Evolutionary conservation across 495 filamentous ascomycete genomes (phyloP).

Genomic region (Echria macrotheca): DNA sequence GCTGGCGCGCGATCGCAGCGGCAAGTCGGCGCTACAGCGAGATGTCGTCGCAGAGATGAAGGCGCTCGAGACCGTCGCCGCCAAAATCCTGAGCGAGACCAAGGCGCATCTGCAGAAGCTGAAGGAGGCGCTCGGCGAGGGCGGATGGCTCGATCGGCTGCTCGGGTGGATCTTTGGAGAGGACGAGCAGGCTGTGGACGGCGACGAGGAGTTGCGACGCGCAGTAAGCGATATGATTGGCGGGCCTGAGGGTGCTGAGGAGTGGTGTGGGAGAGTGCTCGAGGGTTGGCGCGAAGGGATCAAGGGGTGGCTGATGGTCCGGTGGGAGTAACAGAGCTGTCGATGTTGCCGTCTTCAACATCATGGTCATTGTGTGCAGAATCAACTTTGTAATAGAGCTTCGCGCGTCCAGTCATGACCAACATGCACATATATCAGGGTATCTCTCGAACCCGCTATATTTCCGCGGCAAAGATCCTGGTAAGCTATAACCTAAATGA

Average conservation of each 20-base stretch:
- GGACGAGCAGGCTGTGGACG: constrained; percentile 10
- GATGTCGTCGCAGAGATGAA: constrained; percentile 34
- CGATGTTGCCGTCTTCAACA: too few species aligned
- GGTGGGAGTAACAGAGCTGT: constrained; percentile 21
- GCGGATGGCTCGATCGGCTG: constrained; percentile 38
- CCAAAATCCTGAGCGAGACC: constrained; percentile 25
- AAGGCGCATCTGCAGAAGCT: constrained; percentile 28
- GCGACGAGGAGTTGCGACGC: constrained; percentile 15
- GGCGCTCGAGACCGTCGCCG: constrained; percentile 26
- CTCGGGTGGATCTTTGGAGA: constrained; percentile 19
- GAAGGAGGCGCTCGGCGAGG: constrained; percentile 27
- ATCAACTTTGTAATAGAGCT: too few species aligned
- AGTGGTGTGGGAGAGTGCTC: constrained; percentile 36
- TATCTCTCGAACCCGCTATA: too few species aligned
- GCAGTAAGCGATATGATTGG: constrained; percentile 23
- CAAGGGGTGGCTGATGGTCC: constrained; percentile 35
- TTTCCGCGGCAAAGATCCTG: too few species aligned
- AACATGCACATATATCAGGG: too few species aligned
- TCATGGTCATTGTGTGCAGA: too few species aligned
- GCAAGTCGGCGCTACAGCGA: constrained; percentile 28
- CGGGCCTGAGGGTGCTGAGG: constrained; percentile 28
- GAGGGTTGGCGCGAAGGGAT: constrained; percentile 41
- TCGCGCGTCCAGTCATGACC: too few species aligned
- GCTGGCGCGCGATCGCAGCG: constrained; percentile 32
- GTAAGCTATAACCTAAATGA: too few species aligned